A percentile compares a stretch with the other conserved stretches of the same genome.
Conservation (phyloP, 805 yeast species). For the Cyberlindnera maclurae region DNA sequence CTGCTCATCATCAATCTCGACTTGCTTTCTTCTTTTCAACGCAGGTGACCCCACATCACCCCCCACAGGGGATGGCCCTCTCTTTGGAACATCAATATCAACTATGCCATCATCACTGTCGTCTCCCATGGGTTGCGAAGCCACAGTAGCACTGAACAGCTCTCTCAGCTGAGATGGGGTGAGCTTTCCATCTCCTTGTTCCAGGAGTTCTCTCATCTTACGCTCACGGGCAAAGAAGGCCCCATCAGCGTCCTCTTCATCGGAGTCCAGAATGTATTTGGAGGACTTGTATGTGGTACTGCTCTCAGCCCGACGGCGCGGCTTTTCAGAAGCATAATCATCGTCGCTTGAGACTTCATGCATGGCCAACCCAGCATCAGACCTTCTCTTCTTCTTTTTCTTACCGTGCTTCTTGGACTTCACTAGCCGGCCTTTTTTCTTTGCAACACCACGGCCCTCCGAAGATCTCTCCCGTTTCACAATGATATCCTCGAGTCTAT, state of each 20-base stretch:
- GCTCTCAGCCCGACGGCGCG: neutral
- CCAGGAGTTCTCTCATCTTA: constrained; percentile 32
- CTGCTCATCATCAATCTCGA: constrained; percentile 2
- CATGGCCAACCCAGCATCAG: neutral
- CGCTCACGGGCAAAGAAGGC: constrained; percentile 53
- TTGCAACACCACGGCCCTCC: constrained; percentile 19
- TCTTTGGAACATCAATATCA: constrained; percentile 2
- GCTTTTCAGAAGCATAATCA: neutral
- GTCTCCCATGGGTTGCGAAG: neutral
- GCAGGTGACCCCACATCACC: constrained; percentile 6
- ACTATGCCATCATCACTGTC: constrained; percentile 1
- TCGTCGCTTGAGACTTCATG: constrained; percentile 19
- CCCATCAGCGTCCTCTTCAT: constrained; percentile 48
- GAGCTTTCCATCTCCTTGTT: constrained; percentile 11
- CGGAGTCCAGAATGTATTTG: constrained; percentile 51
- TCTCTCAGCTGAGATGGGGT: constrained; percentile 10
- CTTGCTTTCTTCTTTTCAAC: constrained; percentile 7
- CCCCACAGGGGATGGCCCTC: neutral
- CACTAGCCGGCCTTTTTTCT: constrained; percentile 9
- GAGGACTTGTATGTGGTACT: constrained; percentile 34
- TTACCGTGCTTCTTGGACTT: constrained; percentile 5
- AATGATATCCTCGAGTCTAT: constrained; percentile 14
- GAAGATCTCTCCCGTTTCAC: constrained; percentile 3
- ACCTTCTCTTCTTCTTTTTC: constrained; percentile 9
- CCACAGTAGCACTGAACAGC: constrained; percentile 2